Conservation (phyloP, 768 basidiomycete species). For the Mycena belliarum region DNA sequence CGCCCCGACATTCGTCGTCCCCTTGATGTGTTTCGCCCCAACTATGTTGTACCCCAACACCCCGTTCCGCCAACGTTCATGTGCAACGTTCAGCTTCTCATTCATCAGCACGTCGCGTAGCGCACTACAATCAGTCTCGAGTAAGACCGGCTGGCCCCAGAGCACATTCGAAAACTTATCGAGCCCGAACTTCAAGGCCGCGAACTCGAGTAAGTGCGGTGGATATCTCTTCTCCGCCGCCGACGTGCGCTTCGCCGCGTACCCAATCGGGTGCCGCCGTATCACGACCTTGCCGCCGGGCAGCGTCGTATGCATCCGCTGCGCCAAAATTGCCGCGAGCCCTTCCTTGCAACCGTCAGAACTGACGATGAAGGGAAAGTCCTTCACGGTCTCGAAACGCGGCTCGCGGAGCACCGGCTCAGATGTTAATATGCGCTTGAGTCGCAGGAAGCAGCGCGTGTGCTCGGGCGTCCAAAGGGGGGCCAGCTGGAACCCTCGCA, state of each 20-base stretch:
- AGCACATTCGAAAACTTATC: constrained; percentile 19
- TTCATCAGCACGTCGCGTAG: constrained; percentile 25
- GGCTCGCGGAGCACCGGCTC: background rate
- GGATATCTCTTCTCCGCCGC: constrained; percentile 28
- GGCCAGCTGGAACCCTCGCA: background rate
- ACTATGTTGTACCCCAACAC: constrained; percentile 23
- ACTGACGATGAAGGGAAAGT: constrained; percentile 29
- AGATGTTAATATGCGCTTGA: background rate
- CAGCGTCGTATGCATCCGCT: constrained; percentile 8
- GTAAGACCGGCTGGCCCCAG: constrained; percentile 27
- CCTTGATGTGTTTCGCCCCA: constrained; percentile 21
- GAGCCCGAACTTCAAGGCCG: constrained; percentile 16
- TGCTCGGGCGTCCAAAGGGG: background rate
- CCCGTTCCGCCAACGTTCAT: constrained; percentile 29
- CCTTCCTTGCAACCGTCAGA: constrained; percentile 29
- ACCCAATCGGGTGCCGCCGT: constrained; percentile 30
- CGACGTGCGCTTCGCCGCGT: constrained; percentile 35
- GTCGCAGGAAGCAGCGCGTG: background rate
- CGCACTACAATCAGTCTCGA: constrained; percentile 1
- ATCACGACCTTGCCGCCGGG: constrained; percentile 12
- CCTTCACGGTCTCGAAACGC: constrained; percentile 23
- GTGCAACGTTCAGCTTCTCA: constrained; percentile 18
- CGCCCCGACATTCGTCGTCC: constrained; percentile 19
- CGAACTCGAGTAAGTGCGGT: constrained; percentile 34
- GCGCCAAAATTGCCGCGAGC: constrained; percentile 27